A percentile compares a stretch with the other conserved stretches of the same genome.
Evolutionary conservation across 1,284 basidiomycete species (phyloP).

Genomic region (Ganoderma resinaceum): DNA sequence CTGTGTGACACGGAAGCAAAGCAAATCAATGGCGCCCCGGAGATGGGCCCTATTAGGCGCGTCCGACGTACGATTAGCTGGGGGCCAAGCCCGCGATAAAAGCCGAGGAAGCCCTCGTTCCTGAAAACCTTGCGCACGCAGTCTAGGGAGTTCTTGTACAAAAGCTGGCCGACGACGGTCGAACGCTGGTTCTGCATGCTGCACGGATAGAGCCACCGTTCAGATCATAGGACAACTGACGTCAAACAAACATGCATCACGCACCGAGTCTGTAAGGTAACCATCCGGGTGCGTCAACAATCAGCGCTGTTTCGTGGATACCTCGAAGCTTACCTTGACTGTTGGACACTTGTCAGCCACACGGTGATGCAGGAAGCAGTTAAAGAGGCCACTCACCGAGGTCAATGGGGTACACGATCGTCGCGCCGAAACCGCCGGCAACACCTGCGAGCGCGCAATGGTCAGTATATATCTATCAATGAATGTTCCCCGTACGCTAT

Average conservation of each 20-base stretch:
- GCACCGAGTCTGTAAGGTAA: constrained; percentile 68
- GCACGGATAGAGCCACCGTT: constrained; percentile 2
- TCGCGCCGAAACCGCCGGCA: constrained; percentile 93
- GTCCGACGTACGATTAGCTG: constrained; percentile 80
- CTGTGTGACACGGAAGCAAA: constrained; percentile 76
- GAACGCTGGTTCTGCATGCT: constrained; percentile 98
- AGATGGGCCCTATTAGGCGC: constrained; percentile 6
- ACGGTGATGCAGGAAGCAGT: not conserved
- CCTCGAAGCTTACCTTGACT: constrained; percentile 68
- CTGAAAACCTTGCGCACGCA: constrained; percentile 94
- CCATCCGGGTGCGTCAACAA: not conserved
- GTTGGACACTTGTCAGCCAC: constrained; percentile 18
- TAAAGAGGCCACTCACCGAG: constrained; percentile 64
- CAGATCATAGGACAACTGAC: constrained; percentile 6
- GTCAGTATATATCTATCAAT: not conserved
- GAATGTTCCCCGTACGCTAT: not conserved
- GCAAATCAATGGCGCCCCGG: constrained; percentile 21
- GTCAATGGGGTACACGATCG: constrained; percentile 94
- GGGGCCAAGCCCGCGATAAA: constrained; percentile 96
- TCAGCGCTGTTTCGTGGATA: constrained; percentile 5
- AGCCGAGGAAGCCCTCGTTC: constrained; percentile 94
- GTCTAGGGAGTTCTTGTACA: constrained; percentile 95
- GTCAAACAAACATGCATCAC: constrained; percentile 15
- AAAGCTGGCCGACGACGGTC: constrained; percentile 91
- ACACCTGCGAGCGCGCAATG: constrained; percentile 57